Evolutionary conservation across 208 protist species (phyloP), one percentile per base, ranked within the genome.

Genomic region (Leishmania major): DNA sequence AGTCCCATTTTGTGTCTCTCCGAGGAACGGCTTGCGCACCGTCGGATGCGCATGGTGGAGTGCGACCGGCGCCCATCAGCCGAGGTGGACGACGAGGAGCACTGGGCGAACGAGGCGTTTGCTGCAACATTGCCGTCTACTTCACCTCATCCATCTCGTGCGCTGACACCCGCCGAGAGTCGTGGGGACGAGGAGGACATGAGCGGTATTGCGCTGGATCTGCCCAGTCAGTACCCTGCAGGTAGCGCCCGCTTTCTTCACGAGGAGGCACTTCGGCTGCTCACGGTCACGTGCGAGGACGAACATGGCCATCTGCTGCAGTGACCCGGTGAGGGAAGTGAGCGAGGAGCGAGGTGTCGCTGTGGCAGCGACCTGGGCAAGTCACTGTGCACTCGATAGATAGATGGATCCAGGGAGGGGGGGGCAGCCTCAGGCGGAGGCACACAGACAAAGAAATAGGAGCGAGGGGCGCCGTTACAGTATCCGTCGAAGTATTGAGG

Each of bases 1-100:
- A 80, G 67, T 40, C 84, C 84, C 25, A 81, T 81, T 74, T 7
- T 75, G 8, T 80, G 77, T n/a, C 84, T 83, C 57, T 78, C 67
- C 5, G 77, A 81, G 25, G 80, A 84, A 10, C 47, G 11, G 17
- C 28, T 60, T 22, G 72, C 59, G 31, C n/a, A 28, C n/a, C 15
- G 47, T 60, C 72, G 4, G 49, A 60, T 60, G 15, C 40, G 19
- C 31, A 49, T 28, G n/a, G 72, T 11, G 49, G 31, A 15, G 15
- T 60, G 31, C n/a, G 31, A 19, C 49, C 11, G 31, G 31, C 72
- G 43, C 13, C 6, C 49, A 25, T 8, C 37, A 17, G 2, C 45
- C 45, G 49, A 60, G 49, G 31, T 45, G 47, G 51, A 76, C 4
- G 72, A 76, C 31, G 72, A 76, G 72, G 71, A 55, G 37, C 71